Conservation (phyloP, 2,329 filamentous ascomycete species). For the Aspergillus sp. region DNA sequence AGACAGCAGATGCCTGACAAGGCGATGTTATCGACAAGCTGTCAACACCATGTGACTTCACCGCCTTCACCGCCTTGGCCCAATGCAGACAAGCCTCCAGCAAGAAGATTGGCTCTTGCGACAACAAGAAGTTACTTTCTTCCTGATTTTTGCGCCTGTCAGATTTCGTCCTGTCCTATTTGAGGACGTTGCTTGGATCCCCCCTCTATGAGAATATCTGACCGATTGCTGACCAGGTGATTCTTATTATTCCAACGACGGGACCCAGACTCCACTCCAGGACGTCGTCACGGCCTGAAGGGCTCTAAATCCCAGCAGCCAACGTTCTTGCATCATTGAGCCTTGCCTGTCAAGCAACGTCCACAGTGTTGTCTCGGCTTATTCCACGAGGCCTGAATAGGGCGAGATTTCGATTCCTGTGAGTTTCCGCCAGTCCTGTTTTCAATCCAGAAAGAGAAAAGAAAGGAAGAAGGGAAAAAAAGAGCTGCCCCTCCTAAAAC, state of each 20-base stretch:
- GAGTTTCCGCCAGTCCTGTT: conserved; percentile 20
- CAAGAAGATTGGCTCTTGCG: not conserved
- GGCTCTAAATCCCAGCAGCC: conserved; percentile 1
- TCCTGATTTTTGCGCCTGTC: not conserved
- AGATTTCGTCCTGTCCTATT: not conserved
- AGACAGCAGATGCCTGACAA: no score
- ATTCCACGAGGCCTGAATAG: conserved; percentile 25
- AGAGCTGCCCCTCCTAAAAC: not conserved
- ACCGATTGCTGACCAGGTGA: conserved; percentile 11
- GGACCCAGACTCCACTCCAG: conserved; percentile 27
- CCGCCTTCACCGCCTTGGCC: conserved; percentile 24
- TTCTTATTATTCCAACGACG: conserved; percentile 23
- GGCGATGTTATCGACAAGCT: not conserved
- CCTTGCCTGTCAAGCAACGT: conserved; percentile 7
- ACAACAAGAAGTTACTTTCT: not conserved
- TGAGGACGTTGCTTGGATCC: not conserved
- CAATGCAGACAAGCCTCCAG: not conserved
- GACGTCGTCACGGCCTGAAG: conserved; percentile 4
- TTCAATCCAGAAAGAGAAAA: not conserved
- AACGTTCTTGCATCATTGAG: conserved; percentile 7
- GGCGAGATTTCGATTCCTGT: conserved; percentile 29
- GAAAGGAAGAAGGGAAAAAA: not conserved
- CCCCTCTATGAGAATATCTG: not conserved
- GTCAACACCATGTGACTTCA: conserved; percentile 34
- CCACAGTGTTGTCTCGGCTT: conserved; percentile 32